phyloP scores from a whole-genome alignment of 768 basidiomycete genomes.

The Lentinula lateritia region DNA sequence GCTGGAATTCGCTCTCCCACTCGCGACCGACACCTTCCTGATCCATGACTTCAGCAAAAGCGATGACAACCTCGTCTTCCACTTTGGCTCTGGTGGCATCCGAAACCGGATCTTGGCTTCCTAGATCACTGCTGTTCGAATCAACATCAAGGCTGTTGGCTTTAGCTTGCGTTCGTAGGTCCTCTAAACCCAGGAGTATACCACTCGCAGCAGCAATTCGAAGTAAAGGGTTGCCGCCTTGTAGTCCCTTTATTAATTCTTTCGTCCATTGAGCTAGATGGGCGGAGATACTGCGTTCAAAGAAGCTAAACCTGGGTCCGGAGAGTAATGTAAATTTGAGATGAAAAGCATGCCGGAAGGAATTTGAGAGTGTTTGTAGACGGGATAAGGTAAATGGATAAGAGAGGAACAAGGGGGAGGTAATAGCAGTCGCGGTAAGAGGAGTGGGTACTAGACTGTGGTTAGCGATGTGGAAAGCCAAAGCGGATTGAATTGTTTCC shows the following conservation, averaged over 20 bases:
- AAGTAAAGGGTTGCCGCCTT: slow-evolving; percentile 60
- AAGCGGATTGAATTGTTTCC: background rate
- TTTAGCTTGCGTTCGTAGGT: slow-evolving; percentile 31
- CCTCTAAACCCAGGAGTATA: slow-evolving; percentile 58
- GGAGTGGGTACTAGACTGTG: background rate
- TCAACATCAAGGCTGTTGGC: slow-evolving; percentile 12
- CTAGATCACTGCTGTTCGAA: slow-evolving; percentile 6
- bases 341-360: slow-evolving; percentile 58
- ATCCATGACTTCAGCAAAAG: slow-evolving; percentile 73
- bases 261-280: slow-evolving; percentile 44
- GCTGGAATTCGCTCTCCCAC: slow-evolving; percentile 70
- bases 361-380: slow-evolving; percentile 44
- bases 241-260: slow-evolving; percentile 50
- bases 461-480: slow-evolving; percentile 1
- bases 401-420: slow-evolving; percentile 38
- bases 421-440: slow-evolving; percentile 2
- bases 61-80: slow-evolving; percentile 63
- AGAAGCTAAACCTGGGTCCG: slow-evolving; percentile 26
- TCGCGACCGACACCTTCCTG: slow-evolving; percentile 19
- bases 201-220: slow-evolving; percentile 61
- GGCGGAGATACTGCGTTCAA: slow-evolving; percentile 29
- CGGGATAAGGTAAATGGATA: slow-evolving; percentile 39
- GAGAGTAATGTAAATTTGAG: slow-evolving; percentile 33
- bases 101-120: slow-evolving; percentile 18
- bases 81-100: slow-evolving; percentile 33